phyloP scores from a whole-genome alignment of 768 basidiomycete genomes.

The Tulasnella sp. region DNA sequence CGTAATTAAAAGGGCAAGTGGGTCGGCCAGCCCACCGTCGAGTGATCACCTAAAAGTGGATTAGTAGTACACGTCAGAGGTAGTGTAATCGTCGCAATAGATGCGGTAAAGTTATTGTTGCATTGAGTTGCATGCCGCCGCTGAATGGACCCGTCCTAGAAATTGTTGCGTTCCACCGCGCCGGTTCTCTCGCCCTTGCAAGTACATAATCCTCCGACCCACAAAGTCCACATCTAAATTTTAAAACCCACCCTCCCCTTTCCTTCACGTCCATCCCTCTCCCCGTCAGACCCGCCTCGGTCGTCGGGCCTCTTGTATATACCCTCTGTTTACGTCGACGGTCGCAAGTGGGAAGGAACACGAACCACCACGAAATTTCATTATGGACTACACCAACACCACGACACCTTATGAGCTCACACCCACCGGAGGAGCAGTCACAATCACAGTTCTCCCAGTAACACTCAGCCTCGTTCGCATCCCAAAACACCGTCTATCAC shows the following conservation, averaged over 20 bases:
- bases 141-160: neutral
- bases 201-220: neutral
- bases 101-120: neutral
- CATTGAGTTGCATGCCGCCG: neutral
- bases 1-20: constrained; percentile 3
- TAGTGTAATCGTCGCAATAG: neutral
- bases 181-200: neutral
- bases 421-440: constrained; percentile 35
- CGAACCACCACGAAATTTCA: neutral
- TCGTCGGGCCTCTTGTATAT: neutral
- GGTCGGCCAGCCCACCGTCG: neutral
- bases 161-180: neutral
- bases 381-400: neutral
- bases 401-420: neutral
- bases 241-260: neutral
- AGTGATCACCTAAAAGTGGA: neutral
- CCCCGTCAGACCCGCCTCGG: neutral
- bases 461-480: constrained; percentile 71
- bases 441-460: constrained; percentile 68
- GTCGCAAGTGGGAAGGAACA: neutral
- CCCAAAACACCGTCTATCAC: constrained; percentile 61
- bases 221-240: neutral
- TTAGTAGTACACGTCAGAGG: no score
- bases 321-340: neutral
- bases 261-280: neutral